These are phyloP conservation scores for Saccharomyces hybrid DNA, from an alignment of 1,139 yeast genomes.

Conservation along the genomic window DNA sequence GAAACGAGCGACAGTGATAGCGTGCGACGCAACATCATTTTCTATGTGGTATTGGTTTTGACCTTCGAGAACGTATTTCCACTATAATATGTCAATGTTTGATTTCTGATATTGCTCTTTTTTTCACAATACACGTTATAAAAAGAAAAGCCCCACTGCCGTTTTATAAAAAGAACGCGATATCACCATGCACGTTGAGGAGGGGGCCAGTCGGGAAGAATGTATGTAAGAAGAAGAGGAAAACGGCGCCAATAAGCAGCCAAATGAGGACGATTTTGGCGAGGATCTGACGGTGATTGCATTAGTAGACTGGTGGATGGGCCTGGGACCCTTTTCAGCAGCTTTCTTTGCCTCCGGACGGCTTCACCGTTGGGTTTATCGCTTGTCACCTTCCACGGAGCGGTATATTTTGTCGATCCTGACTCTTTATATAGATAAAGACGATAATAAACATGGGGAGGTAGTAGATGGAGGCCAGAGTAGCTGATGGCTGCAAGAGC, in stretches of 20 bases:
- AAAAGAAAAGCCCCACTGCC: not conserved
- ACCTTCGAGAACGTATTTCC: too few relatives aligned
- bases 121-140: not conserved
- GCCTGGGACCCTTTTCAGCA: too few relatives aligned
- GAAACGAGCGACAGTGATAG: not conserved
- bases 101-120: not conserved
- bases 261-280: not conserved
- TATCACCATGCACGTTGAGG: not conserved
- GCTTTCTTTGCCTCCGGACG: too few relatives aligned
- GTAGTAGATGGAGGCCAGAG: not conserved
- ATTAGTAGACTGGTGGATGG: too few relatives aligned
- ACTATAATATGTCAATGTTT: not conserved
- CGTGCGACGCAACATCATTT: not conserved
- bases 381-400: too few relatives aligned
- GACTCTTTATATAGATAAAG: not conserved
- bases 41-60: not conserved
- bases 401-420: too few relatives aligned
- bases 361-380: too few relatives aligned
- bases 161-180: not conserved
- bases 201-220: not conserved
- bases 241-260: not conserved
- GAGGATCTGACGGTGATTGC: not conserved
- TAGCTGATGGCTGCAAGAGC: not conserved
- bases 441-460: not conserved
- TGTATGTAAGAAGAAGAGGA: not conserved